Evolutionary conservation across 108 stramenopile genomes (phyloP), one percentile per base, ranked within the genome.

Genomic region (Chaetoceros tenuissimus): DNA sequence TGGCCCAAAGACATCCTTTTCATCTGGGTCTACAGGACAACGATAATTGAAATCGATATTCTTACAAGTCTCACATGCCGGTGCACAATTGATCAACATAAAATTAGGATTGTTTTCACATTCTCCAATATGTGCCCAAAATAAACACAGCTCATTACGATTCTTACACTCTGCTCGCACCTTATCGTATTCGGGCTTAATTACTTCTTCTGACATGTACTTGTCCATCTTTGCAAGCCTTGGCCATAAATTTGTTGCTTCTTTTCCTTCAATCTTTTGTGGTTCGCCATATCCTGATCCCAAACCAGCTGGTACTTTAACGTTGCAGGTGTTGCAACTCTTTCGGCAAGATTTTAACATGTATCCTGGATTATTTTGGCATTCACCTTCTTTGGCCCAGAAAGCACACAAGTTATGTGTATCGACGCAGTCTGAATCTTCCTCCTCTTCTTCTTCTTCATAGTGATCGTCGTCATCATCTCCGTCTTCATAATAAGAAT

Each of bases 41-140:
- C 75, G 78, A 16, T 31, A 7, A 53, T 67, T 62, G 20, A 62
- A 46, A 7, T 1, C 18, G 3, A 72, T 24, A 16, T 62, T 30
- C 3, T 72, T 48, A 52, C 71, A 72, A 44, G 59, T 59, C 43
- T 59, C 46, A 52, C 79, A 80, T 0, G 69, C 53, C 1, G 77
- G 73, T n/a, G 82, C 81, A 57, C 87, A 89, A 26, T 71, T 55
- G 21, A 22, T 31, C 44, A 68, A 55, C 81, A 84, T 87, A 57
- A 72, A 92, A 1, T 55, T 51, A 45, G 85, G 83, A 60, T 92
- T 88, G 3, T 29, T 46, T 18, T 74, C 72, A 63, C 86, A 88
- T 65, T 88, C 84, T 0, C 81, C 79, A 21, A 81, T 58, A 10
- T 65, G 66, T 1, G 84, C 76, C 86, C 84, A 88, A 50, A 74